Conservation (phyloP, 2,329 filamentous ascomycete genomes). For the Harringtonia lauricola region DNA sequence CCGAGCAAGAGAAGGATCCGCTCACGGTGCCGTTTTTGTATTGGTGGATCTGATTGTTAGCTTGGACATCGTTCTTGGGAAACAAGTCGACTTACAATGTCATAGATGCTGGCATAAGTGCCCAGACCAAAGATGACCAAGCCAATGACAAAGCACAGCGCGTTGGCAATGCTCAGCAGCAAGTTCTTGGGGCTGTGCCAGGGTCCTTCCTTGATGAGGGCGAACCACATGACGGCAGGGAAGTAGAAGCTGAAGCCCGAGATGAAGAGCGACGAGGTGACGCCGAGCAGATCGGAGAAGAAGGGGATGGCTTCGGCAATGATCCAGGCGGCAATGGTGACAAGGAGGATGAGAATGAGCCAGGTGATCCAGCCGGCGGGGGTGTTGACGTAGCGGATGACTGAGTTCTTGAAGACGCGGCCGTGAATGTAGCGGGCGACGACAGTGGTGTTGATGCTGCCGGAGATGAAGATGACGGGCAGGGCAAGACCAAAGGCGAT, state of each 20-base stretch:
- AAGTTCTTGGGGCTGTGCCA: constrained; percentile 17
- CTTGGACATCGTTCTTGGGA: too few species aligned
- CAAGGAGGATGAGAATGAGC: constrained; percentile 42
- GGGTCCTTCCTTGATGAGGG: constrained; percentile 19
- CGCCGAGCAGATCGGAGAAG: constrained; percentile 56
- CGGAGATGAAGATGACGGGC: constrained; percentile 64
- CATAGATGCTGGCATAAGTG: constrained; percentile 8
- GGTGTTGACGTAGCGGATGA: constrained; percentile 36
- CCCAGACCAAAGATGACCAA: constrained; percentile 2
- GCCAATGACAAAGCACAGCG: constrained; percentile 3
- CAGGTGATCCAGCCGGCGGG: constrained; percentile 36
- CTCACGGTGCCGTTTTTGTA: background rate
- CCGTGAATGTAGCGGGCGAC: constrained; percentile 34
- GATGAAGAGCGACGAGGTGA: constrained; percentile 38
- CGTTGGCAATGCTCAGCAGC: constrained; percentile 1
- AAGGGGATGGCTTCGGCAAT: constrained; percentile 64
- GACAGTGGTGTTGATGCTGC: constrained; percentile 20
- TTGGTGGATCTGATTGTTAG: background rate
- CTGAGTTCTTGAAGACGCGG: constrained; percentile 29
- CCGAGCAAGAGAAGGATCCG: background rate
- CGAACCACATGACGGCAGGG: constrained; percentile 22
- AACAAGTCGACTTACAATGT: constrained; percentile 3
- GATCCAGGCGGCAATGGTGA: constrained; percentile 57
- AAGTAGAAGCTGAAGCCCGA: constrained; percentile 31
- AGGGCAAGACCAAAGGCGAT: constrained; percentile 60